phyloP scores from a whole-genome alignment of 257 asterid species.

The Ocimum tenuiflorum region DNA sequence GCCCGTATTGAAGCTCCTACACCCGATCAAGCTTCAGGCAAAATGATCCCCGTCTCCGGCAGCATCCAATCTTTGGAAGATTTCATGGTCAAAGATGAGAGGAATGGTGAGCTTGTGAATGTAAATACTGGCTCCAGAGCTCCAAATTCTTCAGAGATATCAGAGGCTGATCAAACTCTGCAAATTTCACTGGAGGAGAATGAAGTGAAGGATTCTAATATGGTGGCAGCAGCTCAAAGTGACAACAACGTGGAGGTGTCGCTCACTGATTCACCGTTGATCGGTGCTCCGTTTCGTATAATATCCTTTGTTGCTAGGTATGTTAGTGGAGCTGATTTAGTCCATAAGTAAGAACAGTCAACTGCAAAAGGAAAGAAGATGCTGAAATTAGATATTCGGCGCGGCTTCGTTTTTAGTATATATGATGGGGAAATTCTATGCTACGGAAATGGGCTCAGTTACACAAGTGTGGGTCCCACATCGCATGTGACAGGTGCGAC shows the following conservation, averaged over 20 bases:
- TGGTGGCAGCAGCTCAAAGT: constrained; percentile 18
- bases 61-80: constrained; percentile 33
- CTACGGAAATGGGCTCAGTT: too few species aligned
- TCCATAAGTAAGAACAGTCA: constrained; percentile 29
- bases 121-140: constrained; percentile 11
- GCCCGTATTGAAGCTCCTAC: constrained; percentile 20
- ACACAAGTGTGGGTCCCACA: too few species aligned
- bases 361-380: constrained; percentile 15
- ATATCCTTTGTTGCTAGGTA: constrained; percentile 87
- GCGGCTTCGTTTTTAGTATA: too few species aligned
- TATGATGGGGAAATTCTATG: too few species aligned
- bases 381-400: constrained; percentile 9
- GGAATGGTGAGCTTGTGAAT: constrained; percentile 23
- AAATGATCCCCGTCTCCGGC: constrained; percentile 26
- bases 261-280: constrained; percentile 67
- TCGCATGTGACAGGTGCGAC: too few species aligned
- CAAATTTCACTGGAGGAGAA: constrained; percentile 69
- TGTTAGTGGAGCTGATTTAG: constrained; percentile 96
- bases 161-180: constrained; percentile 52
- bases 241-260: constrained; percentile 38
- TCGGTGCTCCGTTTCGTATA: constrained; percentile 96
- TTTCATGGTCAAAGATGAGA: constrained; percentile 26
- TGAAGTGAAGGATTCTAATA: constrained; percentile 26
- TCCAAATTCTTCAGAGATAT: constrained; percentile 36
- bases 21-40: constrained; percentile 26